phyloP scores from a whole-genome alignment of 2,329 filamentous ascomycete genomes.

The Chrysosporium keratinophilum region DNA sequence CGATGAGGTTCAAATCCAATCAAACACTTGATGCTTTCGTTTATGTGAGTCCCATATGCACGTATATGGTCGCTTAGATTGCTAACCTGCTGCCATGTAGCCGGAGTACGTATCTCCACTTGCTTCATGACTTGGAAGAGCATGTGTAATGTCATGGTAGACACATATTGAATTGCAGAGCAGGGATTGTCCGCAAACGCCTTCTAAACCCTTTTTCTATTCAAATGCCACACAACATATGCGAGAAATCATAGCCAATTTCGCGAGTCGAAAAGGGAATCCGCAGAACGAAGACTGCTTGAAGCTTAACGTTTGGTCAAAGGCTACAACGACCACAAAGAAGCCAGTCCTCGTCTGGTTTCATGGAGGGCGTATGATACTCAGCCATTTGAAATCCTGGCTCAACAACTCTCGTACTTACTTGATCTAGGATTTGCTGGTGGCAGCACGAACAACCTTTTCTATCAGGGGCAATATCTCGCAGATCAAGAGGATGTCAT shows the following conservation, averaged over 20 bases:
- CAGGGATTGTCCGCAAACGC: slow-evolving; percentile 2
- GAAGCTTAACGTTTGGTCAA: slow-evolving; percentile 11
- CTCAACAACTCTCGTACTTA: not conserved
- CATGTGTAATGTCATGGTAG: too few species aligned
- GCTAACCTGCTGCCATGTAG: too few species aligned
- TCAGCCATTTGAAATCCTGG: not conserved
- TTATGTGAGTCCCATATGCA: too few species aligned
- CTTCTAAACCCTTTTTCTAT: slow-evolving; percentile 7
- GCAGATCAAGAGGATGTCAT: slow-evolving; percentile 9
- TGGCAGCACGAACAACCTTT: slow-evolving; percentile 6
- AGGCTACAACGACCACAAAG: not conserved
- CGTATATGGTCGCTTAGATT: too few species aligned
- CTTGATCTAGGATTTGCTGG: slow-evolving; percentile 26
- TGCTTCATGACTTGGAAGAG: too few species aligned
- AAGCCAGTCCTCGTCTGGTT: slow-evolving; percentile 11
- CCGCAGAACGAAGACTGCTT: slow-evolving; percentile 10
- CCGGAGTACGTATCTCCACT: too few species aligned
- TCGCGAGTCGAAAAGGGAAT: slow-evolving; percentile 10
- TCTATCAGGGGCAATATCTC: slow-evolving; percentile 6
- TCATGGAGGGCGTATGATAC: slow-evolving; percentile 8
- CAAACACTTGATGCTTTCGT: too few species aligned
- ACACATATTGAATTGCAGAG: too few species aligned
- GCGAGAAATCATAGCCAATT: slow-evolving; percentile 7
- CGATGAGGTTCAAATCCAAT: too few species aligned
- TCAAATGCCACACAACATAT: slow-evolving; percentile 9